Percentiles rank a stretch among this genome's conserved stretches.
These are phyloP conservation scores for Jatropha curcas DNA, from an alignment of 345 rosid genomes.

Conservation along the genomic window DNA sequence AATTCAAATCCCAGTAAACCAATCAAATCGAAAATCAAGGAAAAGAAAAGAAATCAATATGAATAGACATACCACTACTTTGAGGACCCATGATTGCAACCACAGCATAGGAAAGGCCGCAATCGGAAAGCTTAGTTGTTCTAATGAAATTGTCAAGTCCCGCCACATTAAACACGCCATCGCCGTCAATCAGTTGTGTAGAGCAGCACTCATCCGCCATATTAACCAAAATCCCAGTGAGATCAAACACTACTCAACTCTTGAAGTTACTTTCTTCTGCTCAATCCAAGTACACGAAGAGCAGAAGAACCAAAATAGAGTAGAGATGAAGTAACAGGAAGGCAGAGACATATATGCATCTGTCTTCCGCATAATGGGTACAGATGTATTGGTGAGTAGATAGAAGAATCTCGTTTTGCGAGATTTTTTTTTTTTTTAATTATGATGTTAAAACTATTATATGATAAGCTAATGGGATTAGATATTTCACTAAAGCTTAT, in stretches of 20 bases:
- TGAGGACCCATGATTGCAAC: constrained; percentile 94
- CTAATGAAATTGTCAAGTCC: constrained; percentile 59
- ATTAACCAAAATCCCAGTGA: neutral
- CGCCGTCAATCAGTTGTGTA: constrained; percentile 61
- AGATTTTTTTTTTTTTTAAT: neutral
- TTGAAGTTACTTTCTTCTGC: neutral
- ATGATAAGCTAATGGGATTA: too few species aligned
- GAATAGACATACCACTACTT: constrained; percentile 55
- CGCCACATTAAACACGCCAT: constrained; percentile 56
- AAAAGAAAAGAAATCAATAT: neutral
- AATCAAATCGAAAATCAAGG: neutral
- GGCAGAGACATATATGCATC: neutral
- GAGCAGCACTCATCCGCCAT: constrained; percentile 48
- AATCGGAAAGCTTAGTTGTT: constrained; percentile 46
- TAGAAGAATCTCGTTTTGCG: constrained; percentile 13
- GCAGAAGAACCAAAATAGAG: neutral
- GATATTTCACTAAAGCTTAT: too few species aligned
- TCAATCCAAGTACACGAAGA: neutral
- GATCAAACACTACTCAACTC: neutral
- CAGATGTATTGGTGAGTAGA: neutral
- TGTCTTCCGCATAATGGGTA: neutral
- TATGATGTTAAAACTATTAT: too few species aligned
- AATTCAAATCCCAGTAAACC: neutral
- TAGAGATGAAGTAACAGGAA: neutral
- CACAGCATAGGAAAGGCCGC: constrained; percentile 82